Evolutionary conservation across 306 rosid species (phyloP), one percentile per base, ranked within the genome.

Genomic region (Cucumis melo): DNA sequence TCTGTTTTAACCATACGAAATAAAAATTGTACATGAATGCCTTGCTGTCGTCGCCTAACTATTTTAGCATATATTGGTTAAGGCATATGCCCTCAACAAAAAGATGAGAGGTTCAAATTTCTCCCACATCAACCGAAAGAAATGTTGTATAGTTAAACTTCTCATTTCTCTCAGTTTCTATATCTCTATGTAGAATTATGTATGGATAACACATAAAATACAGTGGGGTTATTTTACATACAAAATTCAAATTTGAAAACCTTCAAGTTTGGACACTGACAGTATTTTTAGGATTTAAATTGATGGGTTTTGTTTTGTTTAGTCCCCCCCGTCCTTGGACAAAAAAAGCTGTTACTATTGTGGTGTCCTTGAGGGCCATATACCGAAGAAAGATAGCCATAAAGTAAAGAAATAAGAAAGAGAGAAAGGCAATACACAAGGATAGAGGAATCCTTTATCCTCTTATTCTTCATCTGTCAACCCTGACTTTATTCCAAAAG

Each of bases 401-500:
- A 39, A 38, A 65, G 61, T 51, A 55, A 51, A 9, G n/a, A 15
- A 71, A 9, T 15, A 15, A 48, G 42, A 39, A 19, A 65, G 41
- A 44, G 78, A 41, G 54, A 70, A 41, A 38, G 36, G 76, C 77
- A 54, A 17, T 48, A 48, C 59, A 71, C 58, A 62, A 39, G 29
- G 75, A 65, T 60, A 29, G 17, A 20, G 29, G 65, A 75, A 56
- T 21, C 71, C 24, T 75, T 32, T 32, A 32, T 32, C 36, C 36
- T 66, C 70, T 42, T 32, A 15, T 32, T 57, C 57, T 68, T 77
- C 73, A 42, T 76, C 80, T 55, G 56, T 65, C 77, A 44, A 55
- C 41, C 61, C 83, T 41, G 23, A 23, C 79, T 79, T 79, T 81
- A 77, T 81, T 81, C 83, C 76, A 76, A 39, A 51, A 38, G 48